A percentile compares a stretch with the other conserved stretches of the same genome.
Evolutionary conservation across 176 grass and related monocot species (phyloP).

Genomic region (Triticum timopheevii): DNA sequence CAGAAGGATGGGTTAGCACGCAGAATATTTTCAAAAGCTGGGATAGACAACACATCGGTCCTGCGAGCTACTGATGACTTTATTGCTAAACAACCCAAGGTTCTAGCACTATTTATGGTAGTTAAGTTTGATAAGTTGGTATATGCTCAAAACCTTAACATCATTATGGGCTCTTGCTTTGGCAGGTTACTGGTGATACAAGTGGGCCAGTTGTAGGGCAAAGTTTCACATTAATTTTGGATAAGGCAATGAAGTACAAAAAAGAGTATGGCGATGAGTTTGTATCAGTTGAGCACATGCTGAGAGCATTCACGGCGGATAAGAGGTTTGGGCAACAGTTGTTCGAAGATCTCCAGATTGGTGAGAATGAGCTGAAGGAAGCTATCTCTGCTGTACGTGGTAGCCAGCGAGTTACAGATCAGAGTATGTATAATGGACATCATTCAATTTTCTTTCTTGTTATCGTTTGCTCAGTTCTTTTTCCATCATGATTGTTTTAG

Average conservation of each 20-base stretch:
- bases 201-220: conserved; percentile 69
- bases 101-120: conserved; percentile 15
- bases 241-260: conserved; percentile 72
- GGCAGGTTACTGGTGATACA: conserved; percentile 76
- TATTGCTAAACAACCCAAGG: conserved; percentile 82
- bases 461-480: not conserved
- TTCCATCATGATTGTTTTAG: not conserved
- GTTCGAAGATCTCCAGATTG: conserved; percentile 76
- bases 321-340: conserved; percentile 89
- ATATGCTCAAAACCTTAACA: not conserved
- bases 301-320: conserved; percentile 71
- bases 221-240: conserved; percentile 71
- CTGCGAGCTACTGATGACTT: conserved; percentile 80
- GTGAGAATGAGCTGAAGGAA: conserved; percentile 68
- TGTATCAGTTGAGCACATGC: conserved; percentile 84
- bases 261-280: conserved; percentile 90
- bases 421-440: conserved; percentile 56
- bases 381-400: conserved; percentile 72
- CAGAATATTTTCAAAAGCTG: conserved; percentile 86
- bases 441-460: conserved; percentile 1
- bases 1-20: conserved; percentile 94
- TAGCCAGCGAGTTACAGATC: conserved; percentile 93
- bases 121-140: not conserved
- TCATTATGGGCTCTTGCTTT: conserved; percentile 24
- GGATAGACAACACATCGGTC: conserved; percentile 73